Evolutionary conservation across 2,329 filamentous ascomycete genomes (phyloP).

Genomic region (Aspergillus hiratsukae): DNA sequence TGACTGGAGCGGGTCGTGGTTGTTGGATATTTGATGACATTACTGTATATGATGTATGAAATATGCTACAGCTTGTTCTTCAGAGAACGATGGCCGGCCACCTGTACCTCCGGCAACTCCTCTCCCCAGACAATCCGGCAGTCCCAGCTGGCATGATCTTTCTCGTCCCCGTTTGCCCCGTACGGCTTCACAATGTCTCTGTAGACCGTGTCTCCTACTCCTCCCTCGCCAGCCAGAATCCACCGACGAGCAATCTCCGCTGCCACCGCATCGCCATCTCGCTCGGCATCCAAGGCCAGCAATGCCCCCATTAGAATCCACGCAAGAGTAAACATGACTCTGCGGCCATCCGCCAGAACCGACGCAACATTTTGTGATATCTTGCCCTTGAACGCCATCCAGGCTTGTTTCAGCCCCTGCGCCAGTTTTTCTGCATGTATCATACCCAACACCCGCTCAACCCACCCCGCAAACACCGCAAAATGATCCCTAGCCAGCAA

Average conservation of each 20-base stretch:
- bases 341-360: slow-evolving; percentile 23
- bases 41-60: neutral
- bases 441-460: slow-evolving; percentile 33
- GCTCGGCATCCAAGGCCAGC: slow-evolving; percentile 35
- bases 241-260: slow-evolving; percentile 35
- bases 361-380: slow-evolving; percentile 4
- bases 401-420: slow-evolving; percentile 9
- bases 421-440: slow-evolving; percentile 9
- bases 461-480: slow-evolving; percentile 35
- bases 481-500: slow-evolving; percentile 22
- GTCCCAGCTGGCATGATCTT: slow-evolving; percentile 22
- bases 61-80: neutral
- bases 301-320: slow-evolving; percentile 34
- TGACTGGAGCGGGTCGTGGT: slow-evolving; percentile 24
- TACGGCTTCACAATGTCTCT: slow-evolving; percentile 18
- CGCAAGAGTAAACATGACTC: slow-evolving; percentile 32
- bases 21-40: slow-evolving; percentile 16
- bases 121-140: slow-evolving; percentile 28
- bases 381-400: slow-evolving; percentile 14
- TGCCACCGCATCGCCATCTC: slow-evolving; percentile 28
- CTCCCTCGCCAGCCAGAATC: slow-evolving; percentile 26
- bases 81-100: neutral
- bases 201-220: slow-evolving; percentile 23
- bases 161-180: neutral
- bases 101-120: slow-evolving; percentile 16